A percentile compares a stretch with the other conserved stretches of the same genome.
These are phyloP conservation scores for Handroanthus guayacan DNA, from an alignment of 257 asterid species.

Conservation along the genomic window DNA sequence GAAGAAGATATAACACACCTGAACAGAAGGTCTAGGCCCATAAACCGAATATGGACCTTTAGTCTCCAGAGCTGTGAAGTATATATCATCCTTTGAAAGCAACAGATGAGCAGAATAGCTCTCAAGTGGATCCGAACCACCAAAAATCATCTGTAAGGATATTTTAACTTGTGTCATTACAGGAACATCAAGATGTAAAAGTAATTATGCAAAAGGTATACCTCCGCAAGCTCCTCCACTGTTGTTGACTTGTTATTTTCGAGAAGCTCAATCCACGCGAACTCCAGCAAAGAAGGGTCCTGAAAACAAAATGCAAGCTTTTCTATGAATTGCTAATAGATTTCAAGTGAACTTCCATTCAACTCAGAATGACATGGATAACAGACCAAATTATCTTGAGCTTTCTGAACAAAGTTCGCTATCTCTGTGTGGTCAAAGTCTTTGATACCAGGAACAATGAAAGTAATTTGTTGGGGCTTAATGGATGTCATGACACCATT, in stretches of 20 bases:
- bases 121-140: slow-evolving; percentile 93
- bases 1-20: slow-evolving; percentile 55
- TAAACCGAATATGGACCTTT: slow-evolving; percentile 75
- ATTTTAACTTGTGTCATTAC: slow-evolving; percentile 48
- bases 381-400: slow-evolving; percentile 81
- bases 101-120: slow-evolving; percentile 88
- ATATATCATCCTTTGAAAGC: slow-evolving; percentile 81
- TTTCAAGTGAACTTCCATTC: slow-evolving; percentile 31
- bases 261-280: slow-evolving; percentile 96
- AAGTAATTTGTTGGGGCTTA: slow-evolving; percentile 94
- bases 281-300: slow-evolving; percentile 92
- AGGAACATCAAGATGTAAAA: slow-evolving; percentile 40
- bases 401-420: slow-evolving; percentile 74
- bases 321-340: slow-evolving; percentile 24
- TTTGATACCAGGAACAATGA: slow-evolving; percentile 83
- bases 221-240: slow-evolving; percentile 92
- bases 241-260: slow-evolving; percentile 79
- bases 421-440: slow-evolving; percentile 79
- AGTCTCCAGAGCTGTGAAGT: slow-evolving; percentile 69
- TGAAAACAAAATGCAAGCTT: slow-evolving; percentile 44
- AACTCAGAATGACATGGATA: slow-evolving; percentile 33
- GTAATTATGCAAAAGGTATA: slow-evolving; percentile 42
- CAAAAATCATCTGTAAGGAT: slow-evolving; percentile 90
- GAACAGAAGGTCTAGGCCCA: slow-evolving; percentile 83
- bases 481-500: slow-evolving; percentile 82